Conservation (phyloP, 2,329 filamentous ascomycete species). For the Rutstroemia sp. region DNA sequence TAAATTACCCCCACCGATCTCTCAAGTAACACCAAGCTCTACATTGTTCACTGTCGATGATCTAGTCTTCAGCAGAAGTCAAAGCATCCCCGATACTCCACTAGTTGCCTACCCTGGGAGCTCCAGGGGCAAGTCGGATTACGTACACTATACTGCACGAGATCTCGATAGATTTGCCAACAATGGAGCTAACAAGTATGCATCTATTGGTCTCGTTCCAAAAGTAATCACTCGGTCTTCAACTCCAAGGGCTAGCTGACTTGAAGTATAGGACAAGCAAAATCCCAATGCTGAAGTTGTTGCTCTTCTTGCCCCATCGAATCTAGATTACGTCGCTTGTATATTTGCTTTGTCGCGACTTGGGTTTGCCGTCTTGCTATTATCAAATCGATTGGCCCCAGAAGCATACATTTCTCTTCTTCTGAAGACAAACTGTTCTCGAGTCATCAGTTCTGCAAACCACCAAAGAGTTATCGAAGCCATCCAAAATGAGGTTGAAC, state of each 20-base stretch:
- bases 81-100: constrained; percentile 18
- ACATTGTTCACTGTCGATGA: constrained; percentile 20
- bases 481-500: constrained; percentile 13
- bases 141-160: constrained; percentile 23
- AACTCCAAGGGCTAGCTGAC: no score
- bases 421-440: constrained; percentile 31
- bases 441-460: constrained; percentile 3
- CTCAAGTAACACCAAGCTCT: not conserved
- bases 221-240: constrained; percentile 10
- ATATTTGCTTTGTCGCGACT: constrained; percentile 44
- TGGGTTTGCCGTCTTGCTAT: constrained; percentile 44
- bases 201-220: constrained; percentile 16
- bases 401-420: constrained; percentile 43
- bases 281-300: constrained; percentile 11
- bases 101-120: constrained; percentile 24
- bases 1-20: not conserved
- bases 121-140: constrained; percentile 19
- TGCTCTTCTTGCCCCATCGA: constrained; percentile 23
- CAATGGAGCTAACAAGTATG: constrained; percentile 19
- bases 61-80: constrained; percentile 19
- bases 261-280: not conserved
- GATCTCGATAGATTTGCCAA: constrained; percentile 28
- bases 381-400: constrained; percentile 46
- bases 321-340: constrained; percentile 44
- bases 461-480: constrained; percentile 9